Base-by-base conservation (phyloP, 306 rosid species). In the Fragaria vesca region DNA sequence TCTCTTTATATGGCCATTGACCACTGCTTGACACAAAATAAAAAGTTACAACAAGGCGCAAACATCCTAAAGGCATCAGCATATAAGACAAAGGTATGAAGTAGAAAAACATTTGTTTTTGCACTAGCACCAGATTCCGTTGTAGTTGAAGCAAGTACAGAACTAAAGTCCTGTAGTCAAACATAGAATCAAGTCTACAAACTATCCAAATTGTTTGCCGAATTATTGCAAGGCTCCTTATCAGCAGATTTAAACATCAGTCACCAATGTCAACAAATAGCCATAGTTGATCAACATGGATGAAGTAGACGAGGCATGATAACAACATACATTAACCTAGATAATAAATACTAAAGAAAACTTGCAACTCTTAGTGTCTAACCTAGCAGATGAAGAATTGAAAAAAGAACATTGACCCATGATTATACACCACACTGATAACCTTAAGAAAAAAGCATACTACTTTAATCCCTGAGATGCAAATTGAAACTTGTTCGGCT, bases 1-100 rank as follows among this genome's bases (percentile, higher is more conserved):
- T 67, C 99, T 91, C 78, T 95, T 93, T 60, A 95, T 57, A 83
- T 95, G 97, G 78, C 99, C 97, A 80, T 88, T 79, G 54, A 87
- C 89, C 86, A 88, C 98, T 95, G 90, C 68, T 74, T 72, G 81
- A 81, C n/a, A 61, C 5, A 9, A 54, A 66, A 46, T 36, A 20
- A 47, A 15, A 74, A 46, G 47, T 26, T 8, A 30, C 66, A 73
- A 16, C 5, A 4, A 55, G 10, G 11, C 58, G 10, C 18, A 2
- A 43, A 38, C 21, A 52, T 6, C 50, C 18, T 38, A 36, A 72
- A 52, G 63, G 65, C 75, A 17, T 72, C 20, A 0, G 2, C 76
- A 24, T 38, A n/a, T 12, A 36, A 1, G 38, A 54, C 4, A 12
- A 38, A 12, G 4, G 2, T 18, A 2, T n/a, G 15, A 21, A 54